phyloP scores from a whole-genome alignment of 257 asterid genomes.

The Rhazya stricta region DNA sequence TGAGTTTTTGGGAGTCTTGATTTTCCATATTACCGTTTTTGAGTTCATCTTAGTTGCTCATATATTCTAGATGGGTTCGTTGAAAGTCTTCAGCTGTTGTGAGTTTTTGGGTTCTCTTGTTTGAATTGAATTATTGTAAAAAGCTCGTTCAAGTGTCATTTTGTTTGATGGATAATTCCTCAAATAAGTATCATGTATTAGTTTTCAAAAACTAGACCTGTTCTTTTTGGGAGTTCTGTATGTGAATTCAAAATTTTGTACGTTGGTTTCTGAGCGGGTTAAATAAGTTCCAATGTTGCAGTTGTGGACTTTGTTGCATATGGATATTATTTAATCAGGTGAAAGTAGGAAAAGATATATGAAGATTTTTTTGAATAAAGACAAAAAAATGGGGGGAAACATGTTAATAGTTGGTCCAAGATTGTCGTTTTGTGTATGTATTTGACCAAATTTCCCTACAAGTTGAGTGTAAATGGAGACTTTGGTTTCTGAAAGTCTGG shows the following conservation, averaged over 20 bases:
- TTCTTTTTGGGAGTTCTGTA: neutral
- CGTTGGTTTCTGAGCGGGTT: neutral
- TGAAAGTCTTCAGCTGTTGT: too few species aligned
- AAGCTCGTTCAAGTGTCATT: neutral
- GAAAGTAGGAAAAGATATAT: neutral
- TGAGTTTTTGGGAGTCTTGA: too few species aligned
- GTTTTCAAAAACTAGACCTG: neutral
- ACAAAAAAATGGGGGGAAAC: neutral
- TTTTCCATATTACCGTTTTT: too few species aligned
- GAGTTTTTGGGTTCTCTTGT: conserved; percentile 33
- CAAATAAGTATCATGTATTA: neutral
- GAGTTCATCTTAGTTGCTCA: too few species aligned
- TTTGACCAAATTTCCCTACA: neutral
- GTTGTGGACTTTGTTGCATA: neutral
- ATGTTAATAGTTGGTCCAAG: neutral
- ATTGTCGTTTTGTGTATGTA: neutral
- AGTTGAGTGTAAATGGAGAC: too few species aligned
- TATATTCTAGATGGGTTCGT: too few species aligned
- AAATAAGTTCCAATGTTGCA: neutral
- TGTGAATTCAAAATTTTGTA: neutral
- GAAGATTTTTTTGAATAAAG: neutral
- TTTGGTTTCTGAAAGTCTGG: neutral
- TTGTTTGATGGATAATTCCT: neutral
- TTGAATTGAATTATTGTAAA: neutral
- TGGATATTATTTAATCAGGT: neutral